Base-by-base conservation (phyloP, 164 flowering plant genomes). In the Nelumbo lutea region DNA sequence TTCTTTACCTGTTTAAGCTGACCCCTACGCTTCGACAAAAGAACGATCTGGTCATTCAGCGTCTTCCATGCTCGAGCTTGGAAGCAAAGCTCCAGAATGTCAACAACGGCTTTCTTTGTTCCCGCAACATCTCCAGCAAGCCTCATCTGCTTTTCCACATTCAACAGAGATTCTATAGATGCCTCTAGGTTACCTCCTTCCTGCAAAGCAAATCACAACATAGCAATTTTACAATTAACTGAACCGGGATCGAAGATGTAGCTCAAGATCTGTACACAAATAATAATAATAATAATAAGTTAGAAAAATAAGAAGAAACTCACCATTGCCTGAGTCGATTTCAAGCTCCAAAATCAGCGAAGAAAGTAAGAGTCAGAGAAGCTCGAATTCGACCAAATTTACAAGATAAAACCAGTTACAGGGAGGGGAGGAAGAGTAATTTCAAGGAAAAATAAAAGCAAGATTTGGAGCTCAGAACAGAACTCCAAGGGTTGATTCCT, bases 11-110 rank as follows among this genome's bases (percentile, higher is more conserved):
- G 97, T 73, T 91, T 93, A 43, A 91, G 88, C 73, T 93, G 98
- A 42, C 96, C 98, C n/a, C 98, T 88, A 42, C 95, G 84, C 77
- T 93, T 90, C 11, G 96, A 93, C 52, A 93, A 73, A 42, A 89
- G 79, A 65, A 89, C 60, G 78, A 90, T 93, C 81, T 93, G 98
- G 61, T 93, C 98, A 68, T 90, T 90, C 9, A 93, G 88, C 4
- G 86, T 81, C 67, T 87, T 90, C 98, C 98, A 93, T 8, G 90
- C 94, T 13, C 80, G 77, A 53, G 91, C 94, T 51, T 88, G 81
- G 61, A 80, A 90, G 82, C 97, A 93, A 9, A 91, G 90, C 55
- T 86, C 83, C 57, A 93, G 77, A 66, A 93, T 91, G 38, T 85
- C 93, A 14, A 81, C 84, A 43, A 66, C 94, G 1, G 98, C 93